Evolutionary conservation across 768 basidiomycete genomes (phyloP).

Genomic region (Thelephora ganbajun): DNA sequence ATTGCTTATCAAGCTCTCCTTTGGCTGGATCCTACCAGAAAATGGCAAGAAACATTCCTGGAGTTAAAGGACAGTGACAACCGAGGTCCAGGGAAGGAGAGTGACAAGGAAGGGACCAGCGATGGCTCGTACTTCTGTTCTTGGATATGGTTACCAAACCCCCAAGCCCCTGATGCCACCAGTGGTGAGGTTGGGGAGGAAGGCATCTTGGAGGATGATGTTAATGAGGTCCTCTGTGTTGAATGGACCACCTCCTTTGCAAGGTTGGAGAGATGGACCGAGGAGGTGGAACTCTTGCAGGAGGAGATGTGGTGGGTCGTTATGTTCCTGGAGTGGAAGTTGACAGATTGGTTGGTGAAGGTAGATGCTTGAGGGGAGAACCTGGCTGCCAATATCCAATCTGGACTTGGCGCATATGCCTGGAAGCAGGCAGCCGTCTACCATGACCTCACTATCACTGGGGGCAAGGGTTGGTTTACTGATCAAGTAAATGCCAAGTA

Average conservation of each 20-base stretch:
- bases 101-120: not conserved
- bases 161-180: not conserved
- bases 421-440: not conserved
- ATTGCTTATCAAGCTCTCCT: conserved; percentile 3
- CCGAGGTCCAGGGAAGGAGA: not conserved
- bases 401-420: not conserved
- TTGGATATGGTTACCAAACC: not conserved
- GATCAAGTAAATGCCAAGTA: too few relatives aligned
- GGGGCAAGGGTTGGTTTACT: too few relatives aligned
- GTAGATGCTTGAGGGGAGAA: not conserved
- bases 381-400: not conserved
- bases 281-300: conserved; percentile 4
- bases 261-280: conserved; percentile 2
- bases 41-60: not conserved
- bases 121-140: not conserved
- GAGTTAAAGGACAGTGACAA: not conserved
- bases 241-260: conserved; percentile 6
- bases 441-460: not conserved
- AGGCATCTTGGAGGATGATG: conserved; percentile 1
- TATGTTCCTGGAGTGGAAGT: conserved; percentile 11
- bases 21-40: not conserved
- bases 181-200: not conserved
- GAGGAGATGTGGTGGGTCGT: conserved; percentile 17
- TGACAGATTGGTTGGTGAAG: not conserved
- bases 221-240: conserved; percentile 1